Conservation (phyloP, 139 green algal genomes). For the Picochlorum sp. region DNA sequence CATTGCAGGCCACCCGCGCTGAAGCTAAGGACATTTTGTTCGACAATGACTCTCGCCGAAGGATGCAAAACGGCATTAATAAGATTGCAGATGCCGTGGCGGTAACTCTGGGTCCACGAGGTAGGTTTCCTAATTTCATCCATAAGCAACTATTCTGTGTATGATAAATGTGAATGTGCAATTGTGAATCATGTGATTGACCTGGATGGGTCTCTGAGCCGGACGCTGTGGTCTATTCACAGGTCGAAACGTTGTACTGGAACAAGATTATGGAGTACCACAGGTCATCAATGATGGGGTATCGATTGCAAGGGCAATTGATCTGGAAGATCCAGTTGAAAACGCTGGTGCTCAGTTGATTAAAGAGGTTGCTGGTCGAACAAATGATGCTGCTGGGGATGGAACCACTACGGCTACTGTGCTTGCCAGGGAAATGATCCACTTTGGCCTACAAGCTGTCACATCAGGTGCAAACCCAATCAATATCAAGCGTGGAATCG, state of each 20-base stretch:
- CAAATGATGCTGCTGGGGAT: constrained; percentile 93
- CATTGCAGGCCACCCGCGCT: constrained; percentile 49
- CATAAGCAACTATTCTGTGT: too few relatives aligned
- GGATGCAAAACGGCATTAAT: constrained; percentile 93
- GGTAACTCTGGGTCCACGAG: constrained; percentile 89
- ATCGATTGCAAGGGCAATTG: constrained; percentile 92
- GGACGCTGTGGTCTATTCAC: constrained; percentile 3
- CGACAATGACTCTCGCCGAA: constrained; percentile 68
- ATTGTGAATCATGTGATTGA: too few relatives aligned
- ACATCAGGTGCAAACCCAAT: constrained; percentile 91
- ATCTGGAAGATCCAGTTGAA: constrained; percentile 86
- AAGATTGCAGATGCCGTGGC: constrained; percentile 94
- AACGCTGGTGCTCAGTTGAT: constrained; percentile 96
- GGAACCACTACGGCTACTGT: constrained; percentile 95
- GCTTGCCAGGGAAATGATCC: constrained; percentile 91
- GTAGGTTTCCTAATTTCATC: too few relatives aligned
- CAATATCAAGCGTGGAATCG: constrained; percentile 91
- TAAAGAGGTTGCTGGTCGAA: constrained; percentile 91
- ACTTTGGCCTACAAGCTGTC: constrained; percentile 76
- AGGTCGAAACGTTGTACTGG: constrained; percentile 95
- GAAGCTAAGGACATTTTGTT: constrained; percentile 96
- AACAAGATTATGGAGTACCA: constrained; percentile 88
- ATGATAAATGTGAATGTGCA: too few relatives aligned
- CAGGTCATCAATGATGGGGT: constrained; percentile 98
- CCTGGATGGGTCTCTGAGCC: too few relatives aligned